Evolutionary conservation across 345 rosid species (phyloP).

Genomic region (Carallia pectinifolia): DNA sequence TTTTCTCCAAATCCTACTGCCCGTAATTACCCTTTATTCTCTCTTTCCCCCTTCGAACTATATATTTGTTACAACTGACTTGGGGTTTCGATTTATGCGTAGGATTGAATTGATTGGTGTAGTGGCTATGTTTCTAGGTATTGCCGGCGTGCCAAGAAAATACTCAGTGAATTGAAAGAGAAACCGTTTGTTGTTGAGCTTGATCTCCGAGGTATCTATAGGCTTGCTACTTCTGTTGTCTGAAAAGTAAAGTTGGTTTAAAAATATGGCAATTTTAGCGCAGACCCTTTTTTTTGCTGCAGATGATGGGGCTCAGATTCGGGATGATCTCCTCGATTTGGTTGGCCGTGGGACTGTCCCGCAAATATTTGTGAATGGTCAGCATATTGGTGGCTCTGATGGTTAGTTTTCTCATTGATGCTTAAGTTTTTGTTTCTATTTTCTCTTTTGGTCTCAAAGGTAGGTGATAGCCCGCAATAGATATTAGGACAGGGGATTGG

Average conservation of each 20-base stretch:
- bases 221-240: not conserved
- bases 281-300: not conserved
- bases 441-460: too few relatives aligned
- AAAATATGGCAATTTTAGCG: too few relatives aligned
- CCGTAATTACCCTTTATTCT: constrained; percentile 12
- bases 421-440: not conserved
- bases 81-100: not conserved
- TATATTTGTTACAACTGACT: not conserved
- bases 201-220: constrained; percentile 28
- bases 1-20: constrained; percentile 39
- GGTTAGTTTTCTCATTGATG: constrained; percentile 13
- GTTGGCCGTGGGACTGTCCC: constrained; percentile 31
- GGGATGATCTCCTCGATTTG: constrained; percentile 28
- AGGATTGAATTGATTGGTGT: not conserved
- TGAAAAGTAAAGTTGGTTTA: too few relatives aligned
- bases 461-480: too few relatives aligned
- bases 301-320: constrained; percentile 30
- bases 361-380: constrained; percentile 31
- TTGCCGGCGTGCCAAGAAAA: constrained; percentile 54
- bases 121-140: constrained; percentile 29
- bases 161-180: constrained; percentile 42
- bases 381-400: constrained; percentile 37
- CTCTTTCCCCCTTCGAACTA: not conserved
- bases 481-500: too few relatives aligned
- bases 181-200: constrained; percentile 26